A percentile compares a stretch with the other conserved stretches of the same genome.
Conservation (phyloP, 2,329 filamentous ascomycete genomes). For the Aspergillus quadricinctus region DNA sequence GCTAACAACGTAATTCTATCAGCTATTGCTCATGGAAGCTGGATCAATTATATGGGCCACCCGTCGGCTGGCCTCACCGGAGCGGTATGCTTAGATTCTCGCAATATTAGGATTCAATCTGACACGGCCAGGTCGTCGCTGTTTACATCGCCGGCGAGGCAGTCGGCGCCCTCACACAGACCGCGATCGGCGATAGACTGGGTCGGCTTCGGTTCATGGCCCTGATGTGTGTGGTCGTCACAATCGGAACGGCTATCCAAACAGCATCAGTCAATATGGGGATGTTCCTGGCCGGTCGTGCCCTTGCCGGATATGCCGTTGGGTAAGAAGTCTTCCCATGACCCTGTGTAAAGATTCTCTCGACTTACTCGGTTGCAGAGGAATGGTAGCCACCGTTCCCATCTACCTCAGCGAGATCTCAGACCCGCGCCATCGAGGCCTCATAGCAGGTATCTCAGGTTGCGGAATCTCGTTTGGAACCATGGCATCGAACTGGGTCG, state of each 20-base stretch:
- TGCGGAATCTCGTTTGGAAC: conserved; percentile 54
- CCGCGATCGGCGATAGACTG: conserved; percentile 50
- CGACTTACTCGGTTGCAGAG: conserved; percentile 25
- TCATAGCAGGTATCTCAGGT: conserved; percentile 52
- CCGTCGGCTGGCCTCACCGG: conserved; percentile 54
- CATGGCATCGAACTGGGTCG: conserved; percentile 56
- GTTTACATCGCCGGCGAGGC: conserved; percentile 60
- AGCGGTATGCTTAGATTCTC: conserved; percentile 34
- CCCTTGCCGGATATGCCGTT: conserved; percentile 45
- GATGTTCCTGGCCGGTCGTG: conserved; percentile 51
- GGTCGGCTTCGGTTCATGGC: conserved; percentile 54
- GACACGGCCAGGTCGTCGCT: conserved; percentile 44
- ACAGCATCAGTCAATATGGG: conserved; percentile 53
- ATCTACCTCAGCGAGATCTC: conserved; percentile 56
- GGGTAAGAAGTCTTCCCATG: conserved; percentile 30
- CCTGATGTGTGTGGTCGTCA: conserved; percentile 52
- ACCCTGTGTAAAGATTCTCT: not conserved
- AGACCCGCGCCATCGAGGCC: conserved; percentile 45
- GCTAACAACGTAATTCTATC: not conserved
- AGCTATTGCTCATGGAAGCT: conserved; percentile 58
- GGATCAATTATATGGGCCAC: conserved; percentile 56
- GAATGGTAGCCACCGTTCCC: conserved; percentile 50
- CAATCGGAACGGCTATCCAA: conserved; percentile 51
- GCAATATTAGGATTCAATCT: not conserved
- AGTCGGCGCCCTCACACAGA: conserved; percentile 51